Evolutionary conservation across 306 rosid genomes (phyloP).

Genomic region (Prunus padus): DNA sequence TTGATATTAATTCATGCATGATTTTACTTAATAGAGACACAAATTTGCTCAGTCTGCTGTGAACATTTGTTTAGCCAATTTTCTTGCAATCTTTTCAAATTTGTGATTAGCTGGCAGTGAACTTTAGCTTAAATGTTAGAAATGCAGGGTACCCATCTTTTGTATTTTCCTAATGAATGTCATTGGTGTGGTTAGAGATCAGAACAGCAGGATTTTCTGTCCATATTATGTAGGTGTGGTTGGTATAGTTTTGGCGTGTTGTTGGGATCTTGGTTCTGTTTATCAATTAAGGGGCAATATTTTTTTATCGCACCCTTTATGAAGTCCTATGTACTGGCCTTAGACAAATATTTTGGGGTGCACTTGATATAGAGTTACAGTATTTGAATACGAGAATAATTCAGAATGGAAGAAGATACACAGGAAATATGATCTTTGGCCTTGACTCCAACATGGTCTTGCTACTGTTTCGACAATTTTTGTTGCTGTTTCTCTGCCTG

Average conservation of each 20-base stretch:
- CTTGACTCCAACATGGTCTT: conserved; percentile 97
- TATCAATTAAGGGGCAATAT: conserved; percentile 1
- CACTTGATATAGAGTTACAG: conserved; percentile 20
- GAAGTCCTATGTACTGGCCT: conserved; percentile 6
- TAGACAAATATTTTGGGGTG: conserved; percentile 1
- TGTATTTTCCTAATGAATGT: background rate
- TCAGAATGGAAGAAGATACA: conserved; percentile 53
- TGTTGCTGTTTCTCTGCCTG: conserved; percentile 86
- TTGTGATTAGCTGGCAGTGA: conserved; percentile 19
- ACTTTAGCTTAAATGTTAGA: background rate
- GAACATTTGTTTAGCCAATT: too few species aligned
- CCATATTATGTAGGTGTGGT: conserved; percentile 8
- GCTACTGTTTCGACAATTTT: conserved; percentile 88
- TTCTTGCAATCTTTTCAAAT: background rate
- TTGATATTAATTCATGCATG: too few species aligned
- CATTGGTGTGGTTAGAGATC: conserved; percentile 5
- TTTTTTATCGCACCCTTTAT: background rate
- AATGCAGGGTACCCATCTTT: background rate
- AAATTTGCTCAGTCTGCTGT: too few species aligned
- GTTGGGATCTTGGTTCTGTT: conserved; percentile 2
- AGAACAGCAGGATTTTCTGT: conserved; percentile 13
- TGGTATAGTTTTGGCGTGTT: conserved; percentile 7
- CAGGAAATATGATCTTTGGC: conserved; percentile 82
- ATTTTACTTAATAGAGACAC: too few species aligned
- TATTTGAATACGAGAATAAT: conserved; percentile 20